Conservation (phyloP, 139 green algal genomes). For the Trebouxia sp. region DNA sequence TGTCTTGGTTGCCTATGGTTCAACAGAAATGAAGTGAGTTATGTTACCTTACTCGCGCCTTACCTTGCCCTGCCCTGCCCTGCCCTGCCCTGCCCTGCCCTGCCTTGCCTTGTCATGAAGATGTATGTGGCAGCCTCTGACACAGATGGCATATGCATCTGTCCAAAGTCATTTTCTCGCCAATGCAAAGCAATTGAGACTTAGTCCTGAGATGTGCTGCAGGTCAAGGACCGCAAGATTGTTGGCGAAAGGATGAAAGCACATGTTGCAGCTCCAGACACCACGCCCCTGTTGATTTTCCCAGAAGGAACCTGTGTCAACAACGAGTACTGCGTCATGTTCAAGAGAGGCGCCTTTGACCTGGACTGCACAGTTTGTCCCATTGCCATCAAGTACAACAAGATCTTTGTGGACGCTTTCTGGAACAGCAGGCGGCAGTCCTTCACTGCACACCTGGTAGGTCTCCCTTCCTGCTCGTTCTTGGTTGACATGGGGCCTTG, state of each 20-base stretch:
- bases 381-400: constrained; percentile 99
- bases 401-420: constrained; percentile 99
- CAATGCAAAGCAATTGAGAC: background rate
- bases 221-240: constrained; percentile 84
- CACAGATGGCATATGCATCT: too few relatives aligned
- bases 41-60: background rate
- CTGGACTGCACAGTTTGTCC: constrained; percentile 84
- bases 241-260: constrained; percentile 80
- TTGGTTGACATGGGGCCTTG: background rate
- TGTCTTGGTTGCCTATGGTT: constrained; percentile 97
- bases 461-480: too few relatives aligned
- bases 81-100: too few relatives aligned
- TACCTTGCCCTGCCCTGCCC: background rate
- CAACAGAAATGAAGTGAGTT: constrained; percentile 84
- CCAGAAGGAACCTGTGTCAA: constrained; percentile 99
- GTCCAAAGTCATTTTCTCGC: too few relatives aligned
- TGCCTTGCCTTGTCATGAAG: too few relatives aligned
- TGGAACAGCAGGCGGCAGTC: constrained; percentile 93
- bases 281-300: constrained; percentile 96
- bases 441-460: constrained; percentile 88
- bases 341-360: constrained; percentile 98
- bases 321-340: constrained; percentile 99
- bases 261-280: constrained; percentile 73
- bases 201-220: constrained; percentile 1
- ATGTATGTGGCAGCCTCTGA: too few relatives aligned